phyloP scores from a whole-genome alignment of 768 basidiomycete species.

The Psilocybe tampanensis region DNA sequence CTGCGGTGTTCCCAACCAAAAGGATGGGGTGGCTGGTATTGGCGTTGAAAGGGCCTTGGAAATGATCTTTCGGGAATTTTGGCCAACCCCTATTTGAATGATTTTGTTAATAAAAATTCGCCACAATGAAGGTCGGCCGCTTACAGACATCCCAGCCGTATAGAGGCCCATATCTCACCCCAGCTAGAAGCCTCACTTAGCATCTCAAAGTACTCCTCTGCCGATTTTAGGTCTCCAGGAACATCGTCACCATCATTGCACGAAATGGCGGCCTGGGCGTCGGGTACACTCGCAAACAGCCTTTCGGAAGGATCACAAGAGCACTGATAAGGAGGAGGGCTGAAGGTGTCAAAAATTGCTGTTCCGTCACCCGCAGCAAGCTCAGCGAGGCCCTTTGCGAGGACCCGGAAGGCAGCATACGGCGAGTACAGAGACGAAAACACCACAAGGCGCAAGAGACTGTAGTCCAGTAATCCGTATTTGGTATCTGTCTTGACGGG shows the following conservation, averaged over 20 bases:
- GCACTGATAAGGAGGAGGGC: conserved; percentile 29
- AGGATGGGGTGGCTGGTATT: conserved; percentile 43
- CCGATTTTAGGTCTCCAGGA: conserved; percentile 31
- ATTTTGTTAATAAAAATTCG: background rate
- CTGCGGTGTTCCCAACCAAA: conserved; percentile 42
- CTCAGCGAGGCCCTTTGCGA: conserved; percentile 38
- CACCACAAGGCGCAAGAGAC: conserved; percentile 26
- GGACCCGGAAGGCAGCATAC: conserved; percentile 30
- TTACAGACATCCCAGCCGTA: conserved; percentile 31
- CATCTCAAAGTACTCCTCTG: conserved; percentile 35
- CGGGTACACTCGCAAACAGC: conserved; percentile 16
- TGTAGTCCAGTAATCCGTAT: conserved; percentile 42
- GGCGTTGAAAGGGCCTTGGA: conserved; percentile 32
- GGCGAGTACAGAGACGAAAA: conserved; percentile 39
- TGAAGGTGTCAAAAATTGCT: conserved; percentile 23
- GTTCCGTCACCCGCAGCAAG: conserved; percentile 34
- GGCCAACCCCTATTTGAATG: conserved; percentile 29
- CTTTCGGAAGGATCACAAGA: conserved; percentile 23
- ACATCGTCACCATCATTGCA: conserved; percentile 43
- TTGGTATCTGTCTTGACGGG: conserved; percentile 29
- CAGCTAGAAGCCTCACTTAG: conserved; percentile 28
- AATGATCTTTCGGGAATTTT: conserved; percentile 23
- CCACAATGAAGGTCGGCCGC: conserved; percentile 8
- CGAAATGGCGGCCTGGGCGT: conserved; percentile 31
- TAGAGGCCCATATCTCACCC: conserved; percentile 34